phyloP scores from a whole-genome alignment of 345 rosid genomes.

The Salix koriyanagi region DNA sequence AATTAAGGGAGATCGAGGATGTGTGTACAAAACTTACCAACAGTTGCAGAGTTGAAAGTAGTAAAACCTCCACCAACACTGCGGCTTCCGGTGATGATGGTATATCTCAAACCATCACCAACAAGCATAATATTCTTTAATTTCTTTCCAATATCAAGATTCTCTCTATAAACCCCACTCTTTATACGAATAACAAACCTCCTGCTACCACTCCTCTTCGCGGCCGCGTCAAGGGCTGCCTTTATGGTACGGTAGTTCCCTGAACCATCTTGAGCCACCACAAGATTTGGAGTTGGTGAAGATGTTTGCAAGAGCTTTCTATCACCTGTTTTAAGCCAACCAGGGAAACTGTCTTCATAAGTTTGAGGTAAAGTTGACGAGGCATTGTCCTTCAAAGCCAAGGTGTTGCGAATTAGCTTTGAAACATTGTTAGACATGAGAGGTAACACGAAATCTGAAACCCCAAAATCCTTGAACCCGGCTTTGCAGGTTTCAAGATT shows the following conservation, averaged over 20 bases:
- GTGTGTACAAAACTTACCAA: slow-evolving; percentile 44
- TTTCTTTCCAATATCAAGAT: slow-evolving; percentile 46
- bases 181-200: slow-evolving; percentile 70
- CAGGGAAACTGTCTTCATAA: slow-evolving; percentile 50
- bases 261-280: slow-evolving; percentile 70
- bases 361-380: slow-evolving; percentile 26
- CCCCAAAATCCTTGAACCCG: slow-evolving; percentile 62
- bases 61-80: slow-evolving; percentile 70
- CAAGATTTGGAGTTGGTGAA: slow-evolving; percentile 41
- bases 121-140: slow-evolving; percentile 66
- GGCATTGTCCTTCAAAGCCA: slow-evolving; percentile 48
- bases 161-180: slow-evolving; percentile 65
- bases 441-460: slow-evolving; percentile 43
- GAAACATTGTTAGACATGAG: slow-evolving; percentile 67
- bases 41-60: slow-evolving; percentile 80
- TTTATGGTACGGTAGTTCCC: slow-evolving; percentile 56
- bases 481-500: slow-evolving; percentile 65
- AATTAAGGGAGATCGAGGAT: background rate
- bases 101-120: slow-evolving; percentile 62
- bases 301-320: slow-evolving; percentile 52
- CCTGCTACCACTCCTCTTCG: slow-evolving; percentile 42
- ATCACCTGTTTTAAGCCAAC: slow-evolving; percentile 62
- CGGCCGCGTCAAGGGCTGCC: slow-evolving; percentile 62
- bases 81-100: slow-evolving; percentile 65
- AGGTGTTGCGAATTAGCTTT: slow-evolving; percentile 53